Percentiles rank a stretch among this genome's conserved stretches.
Conservation (phyloP, 164 flowering plant species). For the Buxus sempervirens region DNA sequence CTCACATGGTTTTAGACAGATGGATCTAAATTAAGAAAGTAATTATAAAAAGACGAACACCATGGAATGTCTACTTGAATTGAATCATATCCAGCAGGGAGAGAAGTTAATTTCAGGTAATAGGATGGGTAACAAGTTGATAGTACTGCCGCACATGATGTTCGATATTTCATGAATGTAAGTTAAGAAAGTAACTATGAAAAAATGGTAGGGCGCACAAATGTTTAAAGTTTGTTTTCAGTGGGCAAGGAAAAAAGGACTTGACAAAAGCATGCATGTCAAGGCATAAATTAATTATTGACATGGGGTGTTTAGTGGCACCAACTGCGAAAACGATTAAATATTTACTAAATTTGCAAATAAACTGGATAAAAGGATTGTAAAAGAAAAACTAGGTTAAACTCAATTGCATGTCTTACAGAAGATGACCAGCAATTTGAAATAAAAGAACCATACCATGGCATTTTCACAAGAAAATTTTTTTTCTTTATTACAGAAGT, state of each 20-base stretch:
- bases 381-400: no score
- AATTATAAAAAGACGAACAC: not conserved
- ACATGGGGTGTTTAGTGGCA: not conserved
- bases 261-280: not conserved
- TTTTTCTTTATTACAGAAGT: not conserved
- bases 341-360: not conserved
- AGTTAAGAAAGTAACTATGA: no score
- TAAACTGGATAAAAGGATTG: not conserved
- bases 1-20: not conserved
- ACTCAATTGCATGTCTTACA: not conserved
- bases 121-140: no score
- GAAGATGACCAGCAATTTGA: slow-evolving; percentile 1
- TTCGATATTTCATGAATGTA: no score
- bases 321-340: no score
- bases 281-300: not conserved
- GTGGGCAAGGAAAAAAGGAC: no score
- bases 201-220: no score
- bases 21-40: not conserved
- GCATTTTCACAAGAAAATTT: not conserved
- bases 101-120: no score
- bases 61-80: no score
- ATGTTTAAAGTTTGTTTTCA: no score
- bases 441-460: not conserved
- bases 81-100: no score
- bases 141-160: no score